A percentile compares a stretch with the other conserved stretches of the same genome.
These are phyloP conservation scores for Endothia cerciana DNA, from an alignment of 2,329 filamentous ascomycete genomes.

Conservation along the genomic window DNA sequence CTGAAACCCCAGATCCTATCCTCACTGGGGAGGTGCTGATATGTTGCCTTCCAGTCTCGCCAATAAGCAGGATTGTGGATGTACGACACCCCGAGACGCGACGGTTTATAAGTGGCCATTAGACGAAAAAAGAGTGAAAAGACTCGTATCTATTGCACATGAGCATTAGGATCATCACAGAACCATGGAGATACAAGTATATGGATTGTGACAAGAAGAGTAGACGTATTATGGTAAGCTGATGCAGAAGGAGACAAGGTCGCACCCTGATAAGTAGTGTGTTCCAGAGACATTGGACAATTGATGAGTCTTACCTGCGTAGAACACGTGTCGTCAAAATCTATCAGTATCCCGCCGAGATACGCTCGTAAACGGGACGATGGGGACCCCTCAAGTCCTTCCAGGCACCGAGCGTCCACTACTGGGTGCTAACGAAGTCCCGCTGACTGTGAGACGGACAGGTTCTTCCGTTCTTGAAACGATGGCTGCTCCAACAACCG, in stretches of 20 bases:
- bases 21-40: background rate
- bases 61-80: background rate
- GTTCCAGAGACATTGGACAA: background rate
- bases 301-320: background rate
- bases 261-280: no score
- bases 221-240: no score
- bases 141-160: background rate
- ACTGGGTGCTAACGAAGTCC: background rate
- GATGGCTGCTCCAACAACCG: background rate
- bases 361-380: background rate
- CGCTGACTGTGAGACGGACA: background rate
- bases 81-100: background rate
- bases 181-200: background rate
- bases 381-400: background rate
- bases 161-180: background rate
- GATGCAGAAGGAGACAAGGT: no score
- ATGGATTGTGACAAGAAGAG: background rate
- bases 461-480: background rate
- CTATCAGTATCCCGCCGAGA: background rate
- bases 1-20: constrained; percentile 12
- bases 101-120: no score
- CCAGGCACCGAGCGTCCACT: background rate
- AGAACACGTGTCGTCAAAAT: background rate
- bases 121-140: background rate
- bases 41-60: constrained; percentile 1